Conservation (phyloP, 2,329 filamentous ascomycete species). For the Aspergillus tamarii region DNA sequence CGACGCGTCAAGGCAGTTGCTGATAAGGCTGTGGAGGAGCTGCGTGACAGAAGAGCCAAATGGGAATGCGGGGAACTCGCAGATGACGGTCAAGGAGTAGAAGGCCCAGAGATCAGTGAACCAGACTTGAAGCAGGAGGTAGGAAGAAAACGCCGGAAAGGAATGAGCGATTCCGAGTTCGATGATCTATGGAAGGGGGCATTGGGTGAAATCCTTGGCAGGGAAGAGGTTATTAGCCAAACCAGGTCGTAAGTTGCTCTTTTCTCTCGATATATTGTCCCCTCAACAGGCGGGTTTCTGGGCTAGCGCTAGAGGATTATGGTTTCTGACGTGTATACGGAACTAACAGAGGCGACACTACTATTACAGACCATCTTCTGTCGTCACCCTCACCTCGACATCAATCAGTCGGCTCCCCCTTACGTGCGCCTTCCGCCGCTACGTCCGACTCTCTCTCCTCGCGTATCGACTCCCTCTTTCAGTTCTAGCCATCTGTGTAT, state of each 20-base stretch:
- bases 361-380: constrained; percentile 72
- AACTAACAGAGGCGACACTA: constrained; percentile 84
- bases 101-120: constrained; percentile 68
- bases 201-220: constrained; percentile 53
- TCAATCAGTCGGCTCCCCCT: constrained; percentile 91
- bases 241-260: constrained; percentile 60
- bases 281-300: constrained; percentile 15
- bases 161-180: constrained; percentile 85
- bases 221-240: constrained; percentile 63
- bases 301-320: constrained; percentile 27
- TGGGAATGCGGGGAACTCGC: constrained; percentile 84
- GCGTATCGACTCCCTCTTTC: constrained; percentile 55
- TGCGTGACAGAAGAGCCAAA: constrained; percentile 81
- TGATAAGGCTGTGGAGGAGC: constrained; percentile 81
- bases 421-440: constrained; percentile 55
- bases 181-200: constrained; percentile 72
- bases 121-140: constrained; percentile 77
- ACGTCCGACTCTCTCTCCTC: constrained; percentile 52
- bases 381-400: constrained; percentile 74
- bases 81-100: constrained; percentile 62
- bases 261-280: constrained; percentile 15
- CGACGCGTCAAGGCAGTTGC: constrained; percentile 84
- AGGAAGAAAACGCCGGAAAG: constrained; percentile 74
- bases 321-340: constrained; percentile 55
- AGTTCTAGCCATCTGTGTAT: constrained; percentile 49